phyloP scores from a whole-genome alignment of 805 yeast species.

The Ogataea glucozyma region DNA sequence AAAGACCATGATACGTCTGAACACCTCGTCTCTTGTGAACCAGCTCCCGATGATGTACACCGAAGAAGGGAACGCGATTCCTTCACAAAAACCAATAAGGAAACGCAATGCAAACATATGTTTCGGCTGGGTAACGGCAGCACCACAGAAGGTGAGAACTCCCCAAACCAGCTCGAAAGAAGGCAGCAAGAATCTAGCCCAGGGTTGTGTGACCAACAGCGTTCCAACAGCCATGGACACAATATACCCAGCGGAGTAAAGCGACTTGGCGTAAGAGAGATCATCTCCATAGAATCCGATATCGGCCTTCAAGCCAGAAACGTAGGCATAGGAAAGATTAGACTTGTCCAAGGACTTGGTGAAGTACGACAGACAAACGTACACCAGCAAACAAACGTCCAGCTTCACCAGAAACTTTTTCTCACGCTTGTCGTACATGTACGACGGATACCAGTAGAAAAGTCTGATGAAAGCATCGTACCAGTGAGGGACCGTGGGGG shows the following conservation, averaged over 20 bases:
- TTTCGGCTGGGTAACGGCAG: conserved; percentile 30
- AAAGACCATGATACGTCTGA: conserved; percentile 42
- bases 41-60: conserved; percentile 43
- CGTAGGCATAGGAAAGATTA: conserved; percentile 65
- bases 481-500: conserved; percentile 44
- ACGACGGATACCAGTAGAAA: conserved; percentile 44
- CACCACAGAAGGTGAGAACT: conserved; percentile 29
- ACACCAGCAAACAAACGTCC: conserved; percentile 52
- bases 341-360: conserved; percentile 64
- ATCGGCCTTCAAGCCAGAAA: conserved; percentile 60
- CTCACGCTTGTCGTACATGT: conserved; percentile 29
- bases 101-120: conserved; percentile 45
- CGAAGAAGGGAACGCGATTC: conserved; percentile 43
- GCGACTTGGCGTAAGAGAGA: conserved; percentile 36
- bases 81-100: conserved; percentile 45
- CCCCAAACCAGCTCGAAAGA: conserved; percentile 34
- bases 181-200: conserved; percentile 28
- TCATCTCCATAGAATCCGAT: conserved; percentile 56
- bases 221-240: conserved; percentile 30
- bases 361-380: conserved; percentile 59
- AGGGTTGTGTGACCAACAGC: conserved; percentile 25
- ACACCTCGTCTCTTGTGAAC: conserved; percentile 46
- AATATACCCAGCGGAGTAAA: conserved; percentile 38
- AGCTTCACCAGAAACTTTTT: conserved; percentile 50
- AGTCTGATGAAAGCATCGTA: conserved; percentile 57